Conservation (phyloP, 1,284 basidiomycete genomes). For the Cryptococcus hybrid region DNA sequence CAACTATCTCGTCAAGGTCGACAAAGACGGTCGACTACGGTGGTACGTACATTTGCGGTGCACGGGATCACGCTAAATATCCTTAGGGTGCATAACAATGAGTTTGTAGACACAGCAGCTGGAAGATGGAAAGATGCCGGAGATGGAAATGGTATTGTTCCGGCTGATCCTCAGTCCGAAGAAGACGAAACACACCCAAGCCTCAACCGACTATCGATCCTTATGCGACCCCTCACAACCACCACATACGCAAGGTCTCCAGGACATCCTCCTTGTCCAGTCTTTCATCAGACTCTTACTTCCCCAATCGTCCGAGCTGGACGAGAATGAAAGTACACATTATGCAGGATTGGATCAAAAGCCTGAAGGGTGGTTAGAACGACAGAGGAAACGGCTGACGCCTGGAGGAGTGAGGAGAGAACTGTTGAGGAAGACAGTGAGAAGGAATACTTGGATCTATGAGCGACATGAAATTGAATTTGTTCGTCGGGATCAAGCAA, state of each 20-base stretch:
- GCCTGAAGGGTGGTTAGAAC: conserved; percentile 47
- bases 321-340: conserved; percentile 56
- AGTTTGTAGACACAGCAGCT: conserved; percentile 61
- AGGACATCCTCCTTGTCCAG: conserved; percentile 1
- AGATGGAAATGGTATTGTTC: conserved; percentile 59
- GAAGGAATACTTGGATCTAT: conserved; percentile 67
- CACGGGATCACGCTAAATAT: no score
- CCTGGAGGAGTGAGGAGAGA: conserved; percentile 59
- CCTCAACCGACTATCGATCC: background rate
- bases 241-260: background rate
- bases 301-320: conserved; percentile 26
- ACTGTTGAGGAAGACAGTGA: conserved; percentile 60
- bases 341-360: conserved; percentile 53
- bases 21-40: conserved; percentile 62
- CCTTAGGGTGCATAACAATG: conserved; percentile 57
- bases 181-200: conserved; percentile 7
- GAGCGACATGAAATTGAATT: conserved; percentile 56
- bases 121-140: conserved; percentile 65
- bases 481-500: conserved; percentile 69
- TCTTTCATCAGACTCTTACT: conserved; percentile 19
- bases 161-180: conserved; percentile 41
- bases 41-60: conserved; percentile 51
- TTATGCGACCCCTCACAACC: conserved; percentile 1
- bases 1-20: conserved; percentile 68
- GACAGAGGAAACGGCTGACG: conserved; percentile 56